phyloP scores from a whole-genome alignment of 1,139 yeast species.

The Pichia sp. region DNA sequence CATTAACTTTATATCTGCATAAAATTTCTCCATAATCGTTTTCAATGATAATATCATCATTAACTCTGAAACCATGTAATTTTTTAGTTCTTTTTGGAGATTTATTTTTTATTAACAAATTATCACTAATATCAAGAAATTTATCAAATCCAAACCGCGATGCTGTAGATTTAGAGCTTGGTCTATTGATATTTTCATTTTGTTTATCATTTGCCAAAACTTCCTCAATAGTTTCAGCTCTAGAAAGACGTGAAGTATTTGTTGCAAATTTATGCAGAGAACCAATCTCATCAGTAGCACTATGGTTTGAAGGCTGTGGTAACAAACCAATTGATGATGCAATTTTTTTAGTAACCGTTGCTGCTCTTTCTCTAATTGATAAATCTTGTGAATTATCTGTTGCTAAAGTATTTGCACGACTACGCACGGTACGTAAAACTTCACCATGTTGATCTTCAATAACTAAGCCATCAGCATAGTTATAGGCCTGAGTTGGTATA shows the following conservation, averaged over 20 bases:
- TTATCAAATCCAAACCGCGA: conserved; percentile 8
- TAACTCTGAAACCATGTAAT: conserved; percentile 51
- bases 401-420: conserved; percentile 9
- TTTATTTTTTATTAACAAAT: conserved; percentile 7
- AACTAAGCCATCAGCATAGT: conserved; percentile 63
- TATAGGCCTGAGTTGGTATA: conserved; percentile 49
- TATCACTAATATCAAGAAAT: conserved; percentile 13
- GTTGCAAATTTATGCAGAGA: neutral
- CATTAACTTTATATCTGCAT: conserved; percentile 67
- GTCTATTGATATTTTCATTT: neutral
- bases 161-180: neutral
- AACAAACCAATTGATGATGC: conserved; percentile 9
- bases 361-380: conserved; percentile 9
- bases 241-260: neutral
- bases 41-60: conserved; percentile 74
- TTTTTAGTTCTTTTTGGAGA: conserved; percentile 19
- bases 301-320: neutral
- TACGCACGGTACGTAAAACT: conserved; percentile 35
- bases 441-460: conserved; percentile 85
- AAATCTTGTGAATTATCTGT: neutral
- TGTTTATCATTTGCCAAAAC: neutral
- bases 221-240: neutral
- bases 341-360: conserved; percentile 8
- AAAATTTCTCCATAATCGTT: conserved; percentile 89
- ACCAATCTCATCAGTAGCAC: neutral